Conservation (phyloP, 768 basidiomycete species). For the Amanita rimosa region DNA sequence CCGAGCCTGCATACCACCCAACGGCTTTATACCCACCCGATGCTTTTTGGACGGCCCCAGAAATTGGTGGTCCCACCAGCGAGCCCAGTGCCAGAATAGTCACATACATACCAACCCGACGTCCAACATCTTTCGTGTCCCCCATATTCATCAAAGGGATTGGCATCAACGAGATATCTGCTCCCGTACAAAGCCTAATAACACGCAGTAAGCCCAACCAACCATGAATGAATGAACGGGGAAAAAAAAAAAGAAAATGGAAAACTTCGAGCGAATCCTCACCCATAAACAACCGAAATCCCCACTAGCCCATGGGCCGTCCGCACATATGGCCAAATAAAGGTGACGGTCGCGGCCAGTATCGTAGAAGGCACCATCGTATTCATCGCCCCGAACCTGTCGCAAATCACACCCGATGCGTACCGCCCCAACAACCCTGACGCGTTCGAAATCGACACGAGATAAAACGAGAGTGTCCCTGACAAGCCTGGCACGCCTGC, state of each 20-base stretch:
- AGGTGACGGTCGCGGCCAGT: slow-evolving; percentile 46
- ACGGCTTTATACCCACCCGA: slow-evolving; percentile 43
- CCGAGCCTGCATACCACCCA: slow-evolving; percentile 43
- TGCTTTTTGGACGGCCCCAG: slow-evolving; percentile 49
- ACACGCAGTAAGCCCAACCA: no score
- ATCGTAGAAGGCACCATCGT: slow-evolving; percentile 55
- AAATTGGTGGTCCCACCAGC: slow-evolving; percentile 61
- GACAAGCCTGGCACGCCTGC: slow-evolving; percentile 31
- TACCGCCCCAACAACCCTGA: slow-evolving; percentile 54
- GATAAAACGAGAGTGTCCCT: slow-evolving; percentile 45
- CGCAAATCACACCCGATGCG: slow-evolving; percentile 39
- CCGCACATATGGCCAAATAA: slow-evolving; percentile 58
- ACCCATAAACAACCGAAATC: slow-evolving; percentile 59
- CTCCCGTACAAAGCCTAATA: slow-evolving; percentile 46
- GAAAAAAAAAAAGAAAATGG: no score
- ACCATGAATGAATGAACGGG: no score
- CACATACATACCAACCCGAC: slow-evolving; percentile 54
- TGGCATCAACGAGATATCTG: slow-evolving; percentile 43
- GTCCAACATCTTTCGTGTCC: slow-evolving; percentile 46
- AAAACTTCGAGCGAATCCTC: slow-evolving; percentile 11
- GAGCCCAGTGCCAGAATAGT: slow-evolving; percentile 52
- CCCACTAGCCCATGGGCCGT: slow-evolving; percentile 33
- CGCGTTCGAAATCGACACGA: slow-evolving; percentile 59
- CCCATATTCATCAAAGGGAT: slow-evolving; percentile 56
- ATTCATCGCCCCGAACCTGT: slow-evolving; percentile 51